Evolutionary conservation across 495 filamentous ascomycete species (phyloP).

Genomic region (Cenococcum geophilum): DNA sequence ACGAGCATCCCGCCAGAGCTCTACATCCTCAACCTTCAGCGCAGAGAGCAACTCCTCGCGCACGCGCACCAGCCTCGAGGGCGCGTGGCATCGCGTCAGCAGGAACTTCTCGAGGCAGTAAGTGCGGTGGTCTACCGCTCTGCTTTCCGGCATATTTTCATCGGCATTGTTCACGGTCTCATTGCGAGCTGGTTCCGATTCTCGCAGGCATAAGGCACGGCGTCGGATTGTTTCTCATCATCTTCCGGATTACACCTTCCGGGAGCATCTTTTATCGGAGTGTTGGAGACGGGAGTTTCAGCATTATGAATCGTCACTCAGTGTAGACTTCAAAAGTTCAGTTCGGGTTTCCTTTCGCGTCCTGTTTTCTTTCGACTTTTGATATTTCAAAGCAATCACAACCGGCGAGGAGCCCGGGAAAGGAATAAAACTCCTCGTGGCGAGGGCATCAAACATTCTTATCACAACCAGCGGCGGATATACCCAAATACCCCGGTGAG

Average conservation of each 20-base stretch:
- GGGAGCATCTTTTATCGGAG: neutral
- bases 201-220: slow-evolving; percentile 24
- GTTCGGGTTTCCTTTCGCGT: neutral
- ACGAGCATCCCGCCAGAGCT: slow-evolving; percentile 10
- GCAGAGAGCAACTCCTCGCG: slow-evolving; percentile 9
- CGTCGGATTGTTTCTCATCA: slow-evolving; percentile 4
- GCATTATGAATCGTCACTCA: slow-evolving; percentile 1
- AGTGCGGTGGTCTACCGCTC: neutral
- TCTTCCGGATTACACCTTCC: neutral
- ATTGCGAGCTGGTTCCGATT: slow-evolving; percentile 33
- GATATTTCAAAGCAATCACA: slow-evolving; percentile 7
- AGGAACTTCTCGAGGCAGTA: slow-evolving; percentile 24
- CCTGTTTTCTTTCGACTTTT: neutral
- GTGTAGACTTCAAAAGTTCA: neutral
- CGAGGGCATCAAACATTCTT: slow-evolving; percentile 5
- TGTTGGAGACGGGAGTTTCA: too few relatives aligned
- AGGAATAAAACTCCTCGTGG: neutral
- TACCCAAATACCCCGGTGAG: slow-evolving; percentile 29
- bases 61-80: slow-evolving; percentile 22
- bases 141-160: neutral
- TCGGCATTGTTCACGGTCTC: slow-evolving; percentile 6
- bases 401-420: slow-evolving; percentile 7
- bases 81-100: slow-evolving; percentile 29
- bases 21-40: slow-evolving; percentile 11
- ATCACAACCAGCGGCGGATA: slow-evolving; percentile 29